A percentile compares a stretch with the other conserved stretches of the same genome.
Evolutionary conservation across 169 alveolate genomes (phyloP).

Genomic region (Cryptosporidium ryanae): DNA sequence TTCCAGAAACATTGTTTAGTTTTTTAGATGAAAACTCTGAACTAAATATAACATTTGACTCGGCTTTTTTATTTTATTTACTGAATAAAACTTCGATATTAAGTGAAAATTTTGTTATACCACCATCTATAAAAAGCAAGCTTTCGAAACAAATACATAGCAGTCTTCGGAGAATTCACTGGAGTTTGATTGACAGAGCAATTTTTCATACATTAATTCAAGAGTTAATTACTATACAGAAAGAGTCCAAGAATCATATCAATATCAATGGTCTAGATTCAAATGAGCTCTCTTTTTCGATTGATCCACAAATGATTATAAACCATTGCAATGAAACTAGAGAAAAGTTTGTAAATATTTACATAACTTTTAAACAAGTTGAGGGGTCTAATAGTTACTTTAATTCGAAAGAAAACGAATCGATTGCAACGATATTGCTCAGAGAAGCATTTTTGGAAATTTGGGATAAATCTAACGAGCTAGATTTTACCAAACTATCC

Average conservation of each 20-base stretch:
- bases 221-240: slow-evolving; percentile 8
- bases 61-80: background rate
- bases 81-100: background rate
- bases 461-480: slow-evolving; percentile 16
- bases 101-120: background rate
- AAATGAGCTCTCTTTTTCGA: slow-evolving; percentile 19
- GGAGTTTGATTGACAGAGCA: slow-evolving; percentile 41
- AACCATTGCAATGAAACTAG: background rate
- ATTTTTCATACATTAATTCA: slow-evolving; percentile 17
- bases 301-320: background rate
- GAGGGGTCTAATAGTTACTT: background rate
- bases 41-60: background rate
- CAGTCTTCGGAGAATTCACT: slow-evolving; percentile 38
- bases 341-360: background rate
- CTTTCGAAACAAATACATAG: slow-evolving; percentile 60
- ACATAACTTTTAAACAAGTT: background rate
- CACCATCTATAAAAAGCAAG: slow-evolving; percentile 20
- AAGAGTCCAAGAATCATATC: background rate
- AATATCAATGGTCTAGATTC: slow-evolving; percentile 7
- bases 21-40: slow-evolving; percentile 19
- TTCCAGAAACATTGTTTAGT: slow-evolving; percentile 7
- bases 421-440: slow-evolving; percentile 12
- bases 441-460: slow-evolving; percentile 49
- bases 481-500: background rate
- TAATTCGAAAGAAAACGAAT: background rate